phyloP scores from a whole-genome alignment of 2,329 filamentous ascomycete species.

The Stylonectria norvegica region DNA sequence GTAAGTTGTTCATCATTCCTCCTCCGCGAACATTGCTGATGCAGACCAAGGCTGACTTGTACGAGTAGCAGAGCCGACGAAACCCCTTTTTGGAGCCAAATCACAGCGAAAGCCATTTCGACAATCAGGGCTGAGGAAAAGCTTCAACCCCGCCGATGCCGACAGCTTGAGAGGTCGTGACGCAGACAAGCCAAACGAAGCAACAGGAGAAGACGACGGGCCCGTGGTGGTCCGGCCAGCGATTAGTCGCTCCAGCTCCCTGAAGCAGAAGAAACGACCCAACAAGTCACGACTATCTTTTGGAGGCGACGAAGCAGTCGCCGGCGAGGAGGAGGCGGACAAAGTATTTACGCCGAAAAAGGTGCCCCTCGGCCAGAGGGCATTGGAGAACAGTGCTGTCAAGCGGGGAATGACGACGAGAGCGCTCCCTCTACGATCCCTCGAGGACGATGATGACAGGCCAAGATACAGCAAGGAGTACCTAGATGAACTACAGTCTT shows the following conservation, averaged over 20 bases:
- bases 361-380: conserved; percentile 60
- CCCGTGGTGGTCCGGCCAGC: conserved; percentile 50
- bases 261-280: conserved; percentile 58
- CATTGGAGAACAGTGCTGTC: conserved; percentile 63
- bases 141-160: conserved; percentile 46
- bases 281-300: conserved; percentile 71
- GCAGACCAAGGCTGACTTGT: conserved; percentile 33
- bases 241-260: conserved; percentile 44
- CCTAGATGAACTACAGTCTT: conserved; percentile 78
- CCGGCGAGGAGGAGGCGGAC: conserved; percentile 46
- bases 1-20: conserved; percentile 33
- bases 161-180: conserved; percentile 20
- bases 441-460: conserved; percentile 61
- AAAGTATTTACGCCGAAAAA: conserved; percentile 63
- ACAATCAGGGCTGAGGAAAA: conserved; percentile 57
- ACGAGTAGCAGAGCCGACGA: conserved; percentile 30
- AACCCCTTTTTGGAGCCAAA: conserved; percentile 41
- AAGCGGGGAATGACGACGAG: conserved; percentile 49
- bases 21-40: conserved; percentile 32
- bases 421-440: conserved; percentile 54
- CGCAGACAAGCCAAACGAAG: conserved; percentile 29
- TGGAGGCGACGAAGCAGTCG: conserved; percentile 54
- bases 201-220: conserved; percentile 43
- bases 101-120: conserved; percentile 51
- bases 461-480: conserved; percentile 85